Evolutionary conservation across 371 early-diverging fungal species (phyloP), one percentile per base, ranked within the genome.

Genomic region (Rhizopus stolonifer): DNA sequence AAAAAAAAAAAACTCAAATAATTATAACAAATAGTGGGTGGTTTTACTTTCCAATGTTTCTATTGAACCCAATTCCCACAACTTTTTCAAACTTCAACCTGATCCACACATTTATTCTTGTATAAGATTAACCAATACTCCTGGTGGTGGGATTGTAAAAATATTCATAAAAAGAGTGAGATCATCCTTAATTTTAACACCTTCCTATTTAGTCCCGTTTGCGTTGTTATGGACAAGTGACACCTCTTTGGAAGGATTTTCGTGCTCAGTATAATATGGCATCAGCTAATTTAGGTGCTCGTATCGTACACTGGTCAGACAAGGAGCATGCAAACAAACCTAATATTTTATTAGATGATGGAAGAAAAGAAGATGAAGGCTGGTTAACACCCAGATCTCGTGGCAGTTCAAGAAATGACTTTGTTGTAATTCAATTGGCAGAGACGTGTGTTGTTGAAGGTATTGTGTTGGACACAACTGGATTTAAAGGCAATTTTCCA

Each of bases 131-230:
- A 84, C 77, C 7, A 82, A 89, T 56, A 84, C 80, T 54, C 92
- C 93, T 4, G 93, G 91, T 57, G 93, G 93, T 46, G 94, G 93
- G 25, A 80, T 92, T 48, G 85, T 85, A 63, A 47, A 4, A 36
- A 14, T 15, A 14, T 57, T 49, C 14, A 10, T 15, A 14, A 1
- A 34, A 26, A 48, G 38, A 48, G 11, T 15, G 25, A 18, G 3
- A 33, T 18, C 25, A 15, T 9, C 5, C 18, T 8, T 19, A 17
- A 34, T 3, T 32, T 21, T 38, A n/a, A n/a, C n/a, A n/a, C 14
- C 0, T 21, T 21, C 14, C 18, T 21, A 3, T 36, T 5, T 44
- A 81, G 81, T 79, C 81, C 24, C 83, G 94, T 14, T 80, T 92
- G 46, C 80, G 93, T 15, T 84, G 82, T 25, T 90, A 83, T 65